Evolutionary conservation across 2,329 filamentous ascomycete species (phyloP).

Genomic region (Talaromyces sp.): DNA sequence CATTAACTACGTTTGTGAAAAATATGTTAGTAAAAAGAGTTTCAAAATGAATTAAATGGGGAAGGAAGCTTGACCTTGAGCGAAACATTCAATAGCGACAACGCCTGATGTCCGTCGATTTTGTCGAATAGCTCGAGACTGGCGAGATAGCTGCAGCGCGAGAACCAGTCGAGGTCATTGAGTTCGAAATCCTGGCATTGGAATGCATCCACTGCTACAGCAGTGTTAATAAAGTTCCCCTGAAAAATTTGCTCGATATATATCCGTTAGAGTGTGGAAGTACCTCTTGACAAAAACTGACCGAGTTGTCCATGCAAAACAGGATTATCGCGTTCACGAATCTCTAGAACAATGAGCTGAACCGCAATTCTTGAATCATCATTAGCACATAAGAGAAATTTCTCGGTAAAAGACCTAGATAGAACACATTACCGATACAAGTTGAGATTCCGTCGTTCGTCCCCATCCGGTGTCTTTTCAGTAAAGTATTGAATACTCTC

Average conservation of each 20-base stretch:
- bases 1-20: constrained; percentile 29
- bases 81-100: not conserved
- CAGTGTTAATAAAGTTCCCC: not conserved
- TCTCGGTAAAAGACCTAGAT: not conserved
- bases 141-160: constrained; percentile 3
- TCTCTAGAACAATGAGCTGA: constrained; percentile 3
- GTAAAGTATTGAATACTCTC: constrained; percentile 1
- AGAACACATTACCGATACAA: constrained; percentile 2
- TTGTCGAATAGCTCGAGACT: constrained; percentile 1
- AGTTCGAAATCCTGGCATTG: not conserved
- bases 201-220: not conserved
- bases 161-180: constrained; percentile 9
- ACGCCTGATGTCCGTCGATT: not conserved
- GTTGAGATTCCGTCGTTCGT: constrained; percentile 1
- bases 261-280: not conserved
- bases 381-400: not conserved
- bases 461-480: not conserved
- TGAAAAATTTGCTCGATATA: not conserved
- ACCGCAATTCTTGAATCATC: not conserved
- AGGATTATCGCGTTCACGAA: not conserved
- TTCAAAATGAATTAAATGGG: not conserved
- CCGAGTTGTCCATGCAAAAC: not conserved
- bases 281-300: constrained; percentile 3
- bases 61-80: not conserved
- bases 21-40: constrained; percentile 27